These are phyloP conservation scores for Ilex paraguariensis DNA, from an alignment of 305 asterid species.

Conservation along the genomic window DNA sequence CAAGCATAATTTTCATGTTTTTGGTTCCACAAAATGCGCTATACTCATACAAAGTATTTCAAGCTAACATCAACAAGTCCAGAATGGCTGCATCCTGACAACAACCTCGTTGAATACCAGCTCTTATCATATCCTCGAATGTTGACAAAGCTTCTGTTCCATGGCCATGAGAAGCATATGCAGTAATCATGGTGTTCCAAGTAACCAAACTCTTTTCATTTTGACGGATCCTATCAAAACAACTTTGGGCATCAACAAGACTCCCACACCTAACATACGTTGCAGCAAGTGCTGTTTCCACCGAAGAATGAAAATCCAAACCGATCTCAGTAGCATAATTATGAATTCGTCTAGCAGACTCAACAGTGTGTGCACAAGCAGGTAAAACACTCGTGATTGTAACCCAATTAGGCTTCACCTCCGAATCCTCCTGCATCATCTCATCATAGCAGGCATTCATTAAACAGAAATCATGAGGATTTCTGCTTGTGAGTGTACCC, in stretches of 20 bases:
- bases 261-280: conserved; percentile 83
- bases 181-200: conserved; percentile 71
- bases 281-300: conserved; percentile 55
- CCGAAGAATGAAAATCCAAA: conserved; percentile 48
- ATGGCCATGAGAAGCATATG: conserved; percentile 63
- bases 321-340: conserved; percentile 37
- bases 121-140: conserved; percentile 47
- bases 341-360: conserved; percentile 62
- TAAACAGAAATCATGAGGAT: too few species aligned
- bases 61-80: conserved; percentile 64
- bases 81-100: conserved; percentile 71
- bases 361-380: conserved; percentile 63
- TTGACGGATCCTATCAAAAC: conserved; percentile 42
- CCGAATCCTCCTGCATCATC: conserved; percentile 35
- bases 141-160: conserved; percentile 42
- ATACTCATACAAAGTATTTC: conserved; percentile 47
- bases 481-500: too few species aligned
- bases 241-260: conserved; percentile 46
- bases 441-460: conserved; percentile 31
- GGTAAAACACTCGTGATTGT: conserved; percentile 74
- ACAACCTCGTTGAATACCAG: conserved; percentile 50
- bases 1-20: conserved; percentile 70
- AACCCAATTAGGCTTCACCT: conserved; percentile 70
- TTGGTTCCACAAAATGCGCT: conserved; percentile 36
- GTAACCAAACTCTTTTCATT: conserved; percentile 39